Evolutionary conservation across 805 yeast species (phyloP).

Genomic region (Cyberlindnera xylosilytica): DNA sequence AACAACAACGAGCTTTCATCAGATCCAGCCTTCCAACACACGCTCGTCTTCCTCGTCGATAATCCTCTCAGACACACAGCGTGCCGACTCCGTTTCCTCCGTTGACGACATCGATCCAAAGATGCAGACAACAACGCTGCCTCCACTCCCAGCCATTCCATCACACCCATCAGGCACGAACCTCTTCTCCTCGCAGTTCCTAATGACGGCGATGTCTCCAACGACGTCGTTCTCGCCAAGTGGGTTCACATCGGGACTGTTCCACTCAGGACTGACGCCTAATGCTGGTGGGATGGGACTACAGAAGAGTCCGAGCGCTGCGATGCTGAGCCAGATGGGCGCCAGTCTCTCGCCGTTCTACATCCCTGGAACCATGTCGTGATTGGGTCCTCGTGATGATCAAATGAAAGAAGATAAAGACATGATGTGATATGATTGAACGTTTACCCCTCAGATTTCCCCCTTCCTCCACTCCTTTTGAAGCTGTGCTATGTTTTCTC

Average conservation of each 20-base stretch:
- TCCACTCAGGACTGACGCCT: conserved; percentile 7
- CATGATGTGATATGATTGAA: no score
- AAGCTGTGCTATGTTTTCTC: no score
- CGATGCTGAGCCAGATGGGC: conserved; percentile 8
- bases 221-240: conserved; percentile 4
- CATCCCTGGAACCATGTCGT: conserved; percentile 3
- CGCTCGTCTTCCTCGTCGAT: background rate
- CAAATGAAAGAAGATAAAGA: no score
- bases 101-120: background rate
- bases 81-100: background rate
- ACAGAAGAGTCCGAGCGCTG: conserved; percentile 13
- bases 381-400: no score
- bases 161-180: background rate
- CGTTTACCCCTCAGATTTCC: no score
- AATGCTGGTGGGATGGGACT: background rate
- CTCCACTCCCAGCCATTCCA: background rate
- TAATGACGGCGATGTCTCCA: background rate
- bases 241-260: conserved; percentile 6
- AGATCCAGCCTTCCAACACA: background rate
- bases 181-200: conserved; percentile 1
- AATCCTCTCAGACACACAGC: background rate
- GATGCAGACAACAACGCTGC: background rate
- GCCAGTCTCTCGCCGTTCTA: conserved; percentile 13
- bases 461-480: no score
- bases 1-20: background rate